A percentile compares a stretch with the other conserved stretches of the same genome.
phyloP scores from a whole-genome alignment of 441 rosid species.

The Adansonia gregorii region DNA sequence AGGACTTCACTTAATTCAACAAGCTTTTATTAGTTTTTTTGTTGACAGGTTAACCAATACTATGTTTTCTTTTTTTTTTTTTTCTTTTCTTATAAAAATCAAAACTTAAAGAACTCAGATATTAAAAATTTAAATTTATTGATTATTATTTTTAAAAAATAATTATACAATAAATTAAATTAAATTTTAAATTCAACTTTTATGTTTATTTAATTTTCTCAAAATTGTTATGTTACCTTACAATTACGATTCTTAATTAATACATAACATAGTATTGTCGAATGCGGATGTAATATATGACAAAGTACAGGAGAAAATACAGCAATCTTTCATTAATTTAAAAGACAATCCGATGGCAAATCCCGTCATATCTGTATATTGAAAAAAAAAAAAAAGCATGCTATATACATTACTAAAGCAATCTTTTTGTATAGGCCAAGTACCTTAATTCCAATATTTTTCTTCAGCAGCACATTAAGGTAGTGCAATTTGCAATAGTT shows the following conservation, averaged over 20 bases:
- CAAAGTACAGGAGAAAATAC: neutral
- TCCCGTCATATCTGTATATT: neutral
- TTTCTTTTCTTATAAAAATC: no score
- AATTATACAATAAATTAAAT: no score
- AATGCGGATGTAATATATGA: neutral
- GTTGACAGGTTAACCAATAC: neutral
- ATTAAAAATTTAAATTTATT: no score
- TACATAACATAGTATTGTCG: neutral
- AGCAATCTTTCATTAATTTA: slow-evolving; percentile 12
- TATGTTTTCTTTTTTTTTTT: no score
- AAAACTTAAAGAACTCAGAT: no score
- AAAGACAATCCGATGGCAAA: neutral
- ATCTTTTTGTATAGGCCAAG: neutral
- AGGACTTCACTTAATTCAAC: neutral
- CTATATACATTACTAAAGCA: neutral
- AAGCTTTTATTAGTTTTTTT: neutral
- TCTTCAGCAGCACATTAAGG: neutral
- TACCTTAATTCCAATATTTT: slow-evolving; percentile 2
- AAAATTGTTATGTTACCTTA: neutral
- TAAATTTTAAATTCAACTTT: no score
- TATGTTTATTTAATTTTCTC: neutral
- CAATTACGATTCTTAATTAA: neutral
- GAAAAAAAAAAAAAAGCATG: neutral
- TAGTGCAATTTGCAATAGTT: neutral
- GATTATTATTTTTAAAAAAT: no score